These are phyloP conservation scores for Mycena haematopus DNA, from an alignment of 768 basidiomycete genomes.

Conservation along the genomic window DNA sequence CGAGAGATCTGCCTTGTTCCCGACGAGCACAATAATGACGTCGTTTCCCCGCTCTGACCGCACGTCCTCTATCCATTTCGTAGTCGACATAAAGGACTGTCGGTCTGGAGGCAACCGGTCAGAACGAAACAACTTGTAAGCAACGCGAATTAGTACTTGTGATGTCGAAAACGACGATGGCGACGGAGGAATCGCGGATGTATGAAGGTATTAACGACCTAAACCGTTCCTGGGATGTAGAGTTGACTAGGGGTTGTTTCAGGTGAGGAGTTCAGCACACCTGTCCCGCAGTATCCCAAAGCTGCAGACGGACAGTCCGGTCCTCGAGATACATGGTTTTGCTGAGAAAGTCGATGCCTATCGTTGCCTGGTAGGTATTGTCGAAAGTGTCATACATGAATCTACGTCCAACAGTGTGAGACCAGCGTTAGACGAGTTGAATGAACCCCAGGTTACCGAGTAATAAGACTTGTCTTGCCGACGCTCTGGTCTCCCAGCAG, in stretches of 20 bases:
- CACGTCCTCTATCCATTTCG: constrained; percentile 99
- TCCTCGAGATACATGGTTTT: constrained; percentile 99
- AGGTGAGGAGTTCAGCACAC: constrained; percentile 41
- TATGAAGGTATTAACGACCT: constrained; percentile 97
- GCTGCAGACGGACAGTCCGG: constrained; percentile 93
- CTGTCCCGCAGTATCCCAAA: constrained; percentile 99
- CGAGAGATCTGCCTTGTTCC: constrained; percentile 98
- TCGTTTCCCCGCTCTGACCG: constrained; percentile 96
- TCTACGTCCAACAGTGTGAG: constrained; percentile 47
- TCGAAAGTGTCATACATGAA: constrained; percentile 99
- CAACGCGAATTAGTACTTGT: constrained; percentile 70
- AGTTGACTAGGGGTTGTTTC: constrained; percentile 4
- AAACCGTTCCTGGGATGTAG: constrained; percentile 81
- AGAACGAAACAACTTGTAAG: constrained; percentile 12
- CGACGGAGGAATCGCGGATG: constrained; percentile 98
- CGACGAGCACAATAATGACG: constrained; percentile 97
- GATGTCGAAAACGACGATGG: constrained; percentile 98
- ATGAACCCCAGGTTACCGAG: constrained; percentile 62
- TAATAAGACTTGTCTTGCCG: constrained; percentile 98
- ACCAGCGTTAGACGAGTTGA: constrained; percentile 3
- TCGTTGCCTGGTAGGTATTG: constrained; percentile 98
- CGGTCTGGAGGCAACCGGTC: constrained; percentile 63
- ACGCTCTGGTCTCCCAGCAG: constrained; percentile 97
- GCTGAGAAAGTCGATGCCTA: constrained; percentile 98
- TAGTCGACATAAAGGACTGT: constrained; percentile 96